These are phyloP conservation scores for Neospora caninum DNA, from an alignment of 169 alveolate genomes.

Conservation along the genomic window DNA sequence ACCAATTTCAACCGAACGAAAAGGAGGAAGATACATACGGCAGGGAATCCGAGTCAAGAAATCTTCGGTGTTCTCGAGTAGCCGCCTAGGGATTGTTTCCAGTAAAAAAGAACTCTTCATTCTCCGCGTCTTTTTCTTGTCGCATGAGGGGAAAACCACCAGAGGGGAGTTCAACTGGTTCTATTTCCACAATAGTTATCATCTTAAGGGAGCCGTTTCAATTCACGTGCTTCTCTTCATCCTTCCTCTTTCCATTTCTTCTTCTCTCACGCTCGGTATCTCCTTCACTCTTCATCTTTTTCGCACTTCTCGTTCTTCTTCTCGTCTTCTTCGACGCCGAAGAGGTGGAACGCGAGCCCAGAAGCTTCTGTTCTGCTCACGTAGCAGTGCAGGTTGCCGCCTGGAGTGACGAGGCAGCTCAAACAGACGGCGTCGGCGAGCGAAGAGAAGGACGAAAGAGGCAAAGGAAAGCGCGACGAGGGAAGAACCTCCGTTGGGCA, in stretches of 20 bases:
- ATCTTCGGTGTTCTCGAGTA: no score
- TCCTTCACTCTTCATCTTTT: not conserved
- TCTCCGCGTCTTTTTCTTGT: no score
- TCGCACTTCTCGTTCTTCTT: not conserved
- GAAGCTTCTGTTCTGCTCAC: conserved; percentile 52
- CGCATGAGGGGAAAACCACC: no score
- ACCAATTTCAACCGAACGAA: no score
- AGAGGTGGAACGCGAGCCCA: conserved; percentile 59
- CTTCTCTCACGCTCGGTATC: not conserved
- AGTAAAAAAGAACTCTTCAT: no score
- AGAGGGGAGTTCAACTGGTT: no score
- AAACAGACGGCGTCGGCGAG: conserved; percentile 57
- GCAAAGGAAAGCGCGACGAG: not conserved
- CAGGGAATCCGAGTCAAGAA: no score
- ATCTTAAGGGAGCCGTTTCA: no score
- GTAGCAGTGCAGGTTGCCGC: conserved; percentile 63
- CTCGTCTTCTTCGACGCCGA: not conserved
- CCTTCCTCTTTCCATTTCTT: not conserved
- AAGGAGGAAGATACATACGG: no score
- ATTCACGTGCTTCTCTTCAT: no score
- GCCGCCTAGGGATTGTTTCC: no score
- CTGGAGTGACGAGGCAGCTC: conserved; percentile 43
- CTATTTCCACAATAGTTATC: not conserved
- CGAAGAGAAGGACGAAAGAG: not conserved
- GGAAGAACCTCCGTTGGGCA: conserved; percentile 57